These are phyloP conservation scores for Endocarpon pusillum DNA, from an alignment of 495 filamentous ascomycete genomes.

Conservation along the genomic window DNA sequence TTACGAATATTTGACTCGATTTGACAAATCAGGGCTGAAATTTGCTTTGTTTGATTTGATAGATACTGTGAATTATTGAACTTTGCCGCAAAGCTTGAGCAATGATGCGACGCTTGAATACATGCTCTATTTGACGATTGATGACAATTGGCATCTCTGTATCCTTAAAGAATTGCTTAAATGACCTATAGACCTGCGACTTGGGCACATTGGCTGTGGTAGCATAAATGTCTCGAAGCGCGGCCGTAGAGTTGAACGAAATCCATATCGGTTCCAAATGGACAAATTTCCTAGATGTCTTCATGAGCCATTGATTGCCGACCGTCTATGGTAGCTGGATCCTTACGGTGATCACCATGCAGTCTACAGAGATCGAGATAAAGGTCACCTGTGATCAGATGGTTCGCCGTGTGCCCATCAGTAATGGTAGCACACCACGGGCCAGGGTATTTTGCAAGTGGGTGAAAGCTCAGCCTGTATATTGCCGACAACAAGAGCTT, in stretches of 20 bases:
- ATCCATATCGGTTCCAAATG: no score
- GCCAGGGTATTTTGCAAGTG: constrained; percentile 48
- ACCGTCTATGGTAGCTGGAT: not conserved
- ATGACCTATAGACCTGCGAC: constrained; percentile 14
- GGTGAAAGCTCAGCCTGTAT: constrained; percentile 44
- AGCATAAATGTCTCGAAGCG: constrained; percentile 16
- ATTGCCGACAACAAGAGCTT: no score
- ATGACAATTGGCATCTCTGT: constrained; percentile 16
- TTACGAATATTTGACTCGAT: no score
- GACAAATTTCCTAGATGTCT: no score
- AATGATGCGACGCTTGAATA: constrained; percentile 16
- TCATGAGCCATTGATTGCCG: no score
- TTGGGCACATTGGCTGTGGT: constrained; percentile 13
- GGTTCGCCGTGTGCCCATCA: constrained; percentile 8
- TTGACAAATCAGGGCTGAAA: no score
- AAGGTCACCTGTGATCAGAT: not conserved
- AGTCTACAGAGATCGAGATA: not conserved
- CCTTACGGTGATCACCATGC: not conserved
- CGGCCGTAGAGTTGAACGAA: no score
- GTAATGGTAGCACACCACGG: constrained; percentile 35
- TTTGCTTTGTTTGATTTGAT: no score
- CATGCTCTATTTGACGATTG: constrained; percentile 14
- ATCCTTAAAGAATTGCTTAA: constrained; percentile 16
- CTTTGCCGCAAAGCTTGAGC: constrained; percentile 12
- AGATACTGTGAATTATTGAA: no score